A percentile compares a stretch with the other conserved stretches of the same genome.
These are phyloP conservation scores for Saturnispora sekii DNA, from an alignment of 805 yeast species.

Conservation along the genomic window DNA sequence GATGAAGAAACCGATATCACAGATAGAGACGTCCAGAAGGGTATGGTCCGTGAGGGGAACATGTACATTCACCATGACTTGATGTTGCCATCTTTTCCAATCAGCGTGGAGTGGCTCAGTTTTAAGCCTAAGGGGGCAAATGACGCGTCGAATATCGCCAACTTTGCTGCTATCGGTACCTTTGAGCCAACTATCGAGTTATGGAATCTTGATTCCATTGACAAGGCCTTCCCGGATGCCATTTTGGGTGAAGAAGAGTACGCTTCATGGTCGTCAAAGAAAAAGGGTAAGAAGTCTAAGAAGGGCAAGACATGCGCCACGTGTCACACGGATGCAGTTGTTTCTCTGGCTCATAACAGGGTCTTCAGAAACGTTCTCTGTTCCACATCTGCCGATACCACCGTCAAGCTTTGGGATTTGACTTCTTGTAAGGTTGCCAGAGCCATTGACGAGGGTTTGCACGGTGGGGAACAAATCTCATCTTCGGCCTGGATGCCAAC, in stretches of 20 bases:
- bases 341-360: conserved; percentile 76
- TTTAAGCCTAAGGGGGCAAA: conserved; percentile 48
- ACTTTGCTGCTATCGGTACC: conserved; percentile 93
- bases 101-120: conserved; percentile 93
- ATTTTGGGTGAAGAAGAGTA: conserved; percentile 72
- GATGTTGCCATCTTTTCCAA: conserved; percentile 94
- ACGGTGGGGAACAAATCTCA: conserved; percentile 73
- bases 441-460: conserved; percentile 55
- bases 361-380: conserved; percentile 78
- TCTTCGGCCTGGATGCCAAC: conserved; percentile 76
- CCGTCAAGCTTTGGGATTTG: conserved; percentile 94
- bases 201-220: conserved; percentile 90
- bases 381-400: conserved; percentile 90
- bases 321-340: conserved; percentile 87
- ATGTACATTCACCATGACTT: conserved; percentile 93
- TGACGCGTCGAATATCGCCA: conserved; percentile 49
- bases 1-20: conserved; percentile 50
- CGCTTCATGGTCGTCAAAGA: conserved; percentile 15
- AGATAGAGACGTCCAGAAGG: conserved; percentile 69
- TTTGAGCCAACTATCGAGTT: conserved; percentile 96
- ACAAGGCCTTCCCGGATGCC: conserved; percentile 89
- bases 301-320: conserved; percentile 41
- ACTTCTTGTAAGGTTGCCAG: conserved; percentile 65
- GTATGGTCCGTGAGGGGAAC: conserved; percentile 60
- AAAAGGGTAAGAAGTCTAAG: conserved; percentile 33